phyloP scores from a whole-genome alignment of 345 rosid species.

The Camelina hispida region DNA sequence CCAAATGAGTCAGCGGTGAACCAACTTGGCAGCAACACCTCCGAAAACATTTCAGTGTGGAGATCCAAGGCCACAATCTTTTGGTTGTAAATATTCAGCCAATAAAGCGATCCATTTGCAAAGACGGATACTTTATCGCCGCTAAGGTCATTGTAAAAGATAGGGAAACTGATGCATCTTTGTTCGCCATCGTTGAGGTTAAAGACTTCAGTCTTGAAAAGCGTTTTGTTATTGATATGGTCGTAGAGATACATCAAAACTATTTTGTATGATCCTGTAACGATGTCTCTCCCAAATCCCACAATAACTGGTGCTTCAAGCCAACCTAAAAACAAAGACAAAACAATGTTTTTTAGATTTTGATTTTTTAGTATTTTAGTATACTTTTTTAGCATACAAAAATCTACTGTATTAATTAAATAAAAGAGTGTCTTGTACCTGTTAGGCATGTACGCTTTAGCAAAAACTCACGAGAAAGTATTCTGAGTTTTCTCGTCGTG shows the following conservation, averaged over 20 bases:
- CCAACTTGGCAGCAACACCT: neutral
- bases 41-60: neutral
- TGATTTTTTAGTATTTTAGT: no score
- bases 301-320: neutral
- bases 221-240: no score
- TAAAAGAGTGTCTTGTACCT: constrained; percentile 1
- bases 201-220: neutral
- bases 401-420: neutral
- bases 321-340: no score
- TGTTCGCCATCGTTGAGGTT: neutral
- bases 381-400: neutral
- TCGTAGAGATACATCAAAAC: neutral
- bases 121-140: neutral
- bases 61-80: neutral
- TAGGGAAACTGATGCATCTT: neutral
- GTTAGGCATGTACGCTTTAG: neutral
- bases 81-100: neutral
- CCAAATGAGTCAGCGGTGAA: neutral
- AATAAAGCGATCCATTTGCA: neutral
- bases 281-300: neutral
- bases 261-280: neutral
- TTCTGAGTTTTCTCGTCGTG: neutral
- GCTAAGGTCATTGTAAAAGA: neutral
- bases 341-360: no score
- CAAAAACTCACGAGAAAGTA: neutral